These are phyloP conservation scores for Acer yangbiense DNA, from an alignment of 345 rosid species.

Conservation along the genomic window DNA sequence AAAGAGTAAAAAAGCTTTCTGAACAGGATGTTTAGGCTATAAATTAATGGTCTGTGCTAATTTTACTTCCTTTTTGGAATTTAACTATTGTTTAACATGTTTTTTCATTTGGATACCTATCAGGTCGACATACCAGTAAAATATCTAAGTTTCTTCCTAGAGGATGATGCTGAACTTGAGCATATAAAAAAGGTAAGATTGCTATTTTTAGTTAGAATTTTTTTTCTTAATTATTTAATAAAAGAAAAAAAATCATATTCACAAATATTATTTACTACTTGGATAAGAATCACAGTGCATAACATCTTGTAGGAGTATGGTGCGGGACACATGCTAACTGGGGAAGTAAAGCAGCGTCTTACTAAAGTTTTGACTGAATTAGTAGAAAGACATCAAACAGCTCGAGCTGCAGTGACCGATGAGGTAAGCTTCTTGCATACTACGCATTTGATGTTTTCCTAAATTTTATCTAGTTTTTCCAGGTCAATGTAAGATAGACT, in stretches of 20 bases:
- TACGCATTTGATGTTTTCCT: neutral
- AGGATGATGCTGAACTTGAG: conserved; percentile 84
- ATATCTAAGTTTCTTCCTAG: conserved; percentile 77
- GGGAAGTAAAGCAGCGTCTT: conserved; percentile 80
- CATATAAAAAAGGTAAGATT: conserved; percentile 69
- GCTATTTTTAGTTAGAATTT: neutral
- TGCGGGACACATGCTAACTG: conserved; percentile 80
- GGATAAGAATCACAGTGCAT: neutral
- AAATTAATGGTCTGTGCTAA: neutral
- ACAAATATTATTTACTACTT: neutral
- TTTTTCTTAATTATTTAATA: too few relatives aligned
- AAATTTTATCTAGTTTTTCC: neutral
- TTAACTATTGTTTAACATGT: neutral
- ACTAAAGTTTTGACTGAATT: conserved; percentile 64
- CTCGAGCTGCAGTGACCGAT: conserved; percentile 82
- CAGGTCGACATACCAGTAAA: conserved; percentile 90
- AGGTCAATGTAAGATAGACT: neutral
- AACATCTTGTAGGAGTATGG: conserved; percentile 64
- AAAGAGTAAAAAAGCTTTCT: neutral
- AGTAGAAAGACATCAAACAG: conserved; percentile 79
- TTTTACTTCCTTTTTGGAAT: neutral
- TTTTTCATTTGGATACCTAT: conserved; percentile 16
- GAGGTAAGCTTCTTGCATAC: conserved; percentile 49
- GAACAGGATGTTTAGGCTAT: neutral
- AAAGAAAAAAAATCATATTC: neutral